Evolutionary conservation across 2,329 filamentous ascomycete genomes (phyloP).

Genomic region (Diaporthe longicolla): DNA sequence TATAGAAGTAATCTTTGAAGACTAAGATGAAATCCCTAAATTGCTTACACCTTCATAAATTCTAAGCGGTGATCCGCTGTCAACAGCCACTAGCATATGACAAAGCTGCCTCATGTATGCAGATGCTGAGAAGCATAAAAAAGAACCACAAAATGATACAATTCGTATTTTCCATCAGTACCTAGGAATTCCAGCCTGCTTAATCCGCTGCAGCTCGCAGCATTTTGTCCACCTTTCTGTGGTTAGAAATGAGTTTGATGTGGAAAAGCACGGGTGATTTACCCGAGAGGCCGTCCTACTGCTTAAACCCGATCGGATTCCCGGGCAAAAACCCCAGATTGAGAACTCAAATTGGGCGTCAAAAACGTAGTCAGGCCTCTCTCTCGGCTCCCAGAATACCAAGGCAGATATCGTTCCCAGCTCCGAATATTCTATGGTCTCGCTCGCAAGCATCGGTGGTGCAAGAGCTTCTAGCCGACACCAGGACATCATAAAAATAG

Average conservation of each 20-base stretch:
- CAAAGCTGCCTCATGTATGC: neutral
- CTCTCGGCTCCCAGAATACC: no score
- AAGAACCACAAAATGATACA: neutral
- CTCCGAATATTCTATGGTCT: neutral
- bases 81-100: neutral
- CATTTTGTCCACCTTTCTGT: neutral
- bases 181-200: neutral
- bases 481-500: neutral
- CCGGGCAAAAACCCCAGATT: neutral
- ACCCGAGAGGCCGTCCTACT: constrained; percentile 1
- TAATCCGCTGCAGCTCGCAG: neutral
- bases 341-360: neutral
- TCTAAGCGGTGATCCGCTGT: neutral
- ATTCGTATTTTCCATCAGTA: neutral
- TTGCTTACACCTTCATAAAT: neutral
- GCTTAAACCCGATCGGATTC: neutral
- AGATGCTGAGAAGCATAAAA: neutral
- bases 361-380: neutral
- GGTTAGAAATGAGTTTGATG: neutral
- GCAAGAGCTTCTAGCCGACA: neutral
- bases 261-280: neutral
- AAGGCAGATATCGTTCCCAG: neutral
- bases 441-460: neutral
- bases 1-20: neutral
- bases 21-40: neutral